Base-by-base conservation (phyloP, 192 early-diverging fungal genomes). In the Backusella westeae region DNA sequence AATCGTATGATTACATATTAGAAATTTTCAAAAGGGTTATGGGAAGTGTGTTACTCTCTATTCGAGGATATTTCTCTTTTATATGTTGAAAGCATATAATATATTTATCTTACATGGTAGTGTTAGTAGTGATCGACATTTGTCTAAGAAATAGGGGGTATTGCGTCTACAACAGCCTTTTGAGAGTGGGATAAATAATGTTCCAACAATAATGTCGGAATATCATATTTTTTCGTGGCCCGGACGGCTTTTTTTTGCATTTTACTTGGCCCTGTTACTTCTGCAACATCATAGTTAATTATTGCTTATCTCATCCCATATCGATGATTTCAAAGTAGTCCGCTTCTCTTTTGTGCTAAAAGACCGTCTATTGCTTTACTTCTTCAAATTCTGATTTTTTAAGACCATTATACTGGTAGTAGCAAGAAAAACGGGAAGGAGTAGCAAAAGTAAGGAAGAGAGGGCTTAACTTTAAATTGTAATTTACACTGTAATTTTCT, bases 181-280 rank as follows among this genome's bases (percentile, higher is more conserved):
- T 63, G 56, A 14, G 56, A 15, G 19, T 34, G 71, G 71, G 72
- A 52, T 73, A 73, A 73, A 73, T 73, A 63, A 73, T 73, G 53
- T 56, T 73, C 72, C 72, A 44, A 53, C 42, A 72, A 72, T 42
- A 32, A 35, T 63, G 72, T 38, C 29, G 53, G 32, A 63, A 73
- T 73, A 23, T 56, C 46, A 35, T n/a, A 12, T 44, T 73, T 67
- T 75, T 75, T 67, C 73, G 29, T 75, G 73, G 73, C 73, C 73
- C 73, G 56, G 73, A 75, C 73, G 73, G 73, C 46, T 26, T 75
- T 75, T 75, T 75, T 75, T 67, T 53, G 73, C 63, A 67, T 76
- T 76, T 76, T 76, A 76, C 75, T 69, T 76, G 75, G 75, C 75
- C 75, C 74, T 75, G 74, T 75, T 75, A 75, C 75, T 70, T 42